Conservation (phyloP, 768 basidiomycete species). For the Suillus plorans region DNA sequence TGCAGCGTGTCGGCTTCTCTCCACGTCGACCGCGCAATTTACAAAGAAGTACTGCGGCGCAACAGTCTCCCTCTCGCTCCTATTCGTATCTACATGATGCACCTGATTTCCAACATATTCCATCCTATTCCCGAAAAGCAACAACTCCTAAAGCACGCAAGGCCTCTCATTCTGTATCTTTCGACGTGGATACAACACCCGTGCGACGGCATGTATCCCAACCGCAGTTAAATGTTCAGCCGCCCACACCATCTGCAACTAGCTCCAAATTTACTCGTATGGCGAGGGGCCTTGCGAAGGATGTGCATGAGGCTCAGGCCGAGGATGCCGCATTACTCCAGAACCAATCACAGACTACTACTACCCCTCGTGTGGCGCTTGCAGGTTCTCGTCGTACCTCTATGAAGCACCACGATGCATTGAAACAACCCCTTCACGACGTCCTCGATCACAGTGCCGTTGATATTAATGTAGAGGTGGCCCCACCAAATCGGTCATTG, state of each 20-base stretch:
- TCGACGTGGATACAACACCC: constrained; percentile 28
- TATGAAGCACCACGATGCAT: constrained; percentile 2
- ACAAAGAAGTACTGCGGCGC: constrained; percentile 26
- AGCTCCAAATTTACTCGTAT: constrained; percentile 61
- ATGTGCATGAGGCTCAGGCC: constrained; percentile 45
- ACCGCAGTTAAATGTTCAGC: constrained; percentile 49
- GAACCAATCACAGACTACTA: constrained; percentile 5
- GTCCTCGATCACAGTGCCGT: constrained; percentile 26
- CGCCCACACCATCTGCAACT: constrained; percentile 57
- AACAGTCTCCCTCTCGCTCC: constrained; percentile 15
- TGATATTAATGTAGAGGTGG: constrained; percentile 8
- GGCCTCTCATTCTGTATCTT: constrained; percentile 23
- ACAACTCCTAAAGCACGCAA: constrained; percentile 36
- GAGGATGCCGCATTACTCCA: constrained; percentile 7
- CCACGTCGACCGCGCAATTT: constrained; percentile 69
- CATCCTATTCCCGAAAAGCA: constrained; percentile 17
- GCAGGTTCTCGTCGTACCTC: constrained; percentile 7
- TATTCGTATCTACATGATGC: constrained; percentile 12
- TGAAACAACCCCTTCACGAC: constrained; percentile 31
- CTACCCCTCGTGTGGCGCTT: background rate
- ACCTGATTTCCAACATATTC: background rate
- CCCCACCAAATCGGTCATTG: constrained; percentile 11
- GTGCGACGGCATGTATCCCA: constrained; percentile 25
- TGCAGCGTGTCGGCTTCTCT: constrained; percentile 68
- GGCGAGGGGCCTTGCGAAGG: constrained; percentile 54